Base-by-base conservation (phyloP, 345 rosid genomes). In the Hirschfeldia incana region DNA sequence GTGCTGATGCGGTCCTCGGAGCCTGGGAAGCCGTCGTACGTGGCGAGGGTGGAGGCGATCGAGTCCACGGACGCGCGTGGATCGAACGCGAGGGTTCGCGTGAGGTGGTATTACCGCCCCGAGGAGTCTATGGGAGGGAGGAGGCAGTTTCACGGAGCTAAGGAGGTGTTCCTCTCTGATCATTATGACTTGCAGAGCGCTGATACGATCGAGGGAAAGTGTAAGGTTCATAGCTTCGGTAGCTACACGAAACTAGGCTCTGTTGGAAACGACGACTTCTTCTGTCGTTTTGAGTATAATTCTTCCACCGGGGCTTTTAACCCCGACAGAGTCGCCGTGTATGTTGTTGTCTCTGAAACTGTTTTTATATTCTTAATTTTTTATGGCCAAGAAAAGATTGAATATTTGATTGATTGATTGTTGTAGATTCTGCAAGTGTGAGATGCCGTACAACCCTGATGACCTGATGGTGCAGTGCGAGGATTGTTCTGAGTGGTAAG, bases 361-460 rank as follows among this genome's bases (percentile, higher is more conserved):
- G 9, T 11, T n/a, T 64, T 33, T 12, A 3, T 33, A 34, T 0
- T 55, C 1, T 57, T 57, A 55, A 29, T 29, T 29, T 2, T 6
- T 55, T 16, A 6, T 55, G 3, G 9, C 26, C 9, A 21, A 12
- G 15, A 5, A 58, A 57, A 7, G 27, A 53, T 21, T 55, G 28
- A 17, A 17, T 57, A 4, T 17, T 8, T 49, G 63, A 13, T 60
- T 28, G 21, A 3, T 58, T 9, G 61, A 8, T 10, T 67, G 11
- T 16, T 77, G 81, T 84, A 95, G 99, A 82, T 95, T 90, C 83
- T 95, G 99, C 84, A 95, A 93, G 74, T 95, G 99, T 53, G 98
- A 95, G 87, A 95, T 95, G 99, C 99, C 99, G 28, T 95, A 93
- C 71, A 95, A 95, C 77, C 99, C 99, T 12, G 99, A 95, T 79